Conservation (phyloP, 768 basidiomycete species). For the Leccinum rimulosum region DNA sequence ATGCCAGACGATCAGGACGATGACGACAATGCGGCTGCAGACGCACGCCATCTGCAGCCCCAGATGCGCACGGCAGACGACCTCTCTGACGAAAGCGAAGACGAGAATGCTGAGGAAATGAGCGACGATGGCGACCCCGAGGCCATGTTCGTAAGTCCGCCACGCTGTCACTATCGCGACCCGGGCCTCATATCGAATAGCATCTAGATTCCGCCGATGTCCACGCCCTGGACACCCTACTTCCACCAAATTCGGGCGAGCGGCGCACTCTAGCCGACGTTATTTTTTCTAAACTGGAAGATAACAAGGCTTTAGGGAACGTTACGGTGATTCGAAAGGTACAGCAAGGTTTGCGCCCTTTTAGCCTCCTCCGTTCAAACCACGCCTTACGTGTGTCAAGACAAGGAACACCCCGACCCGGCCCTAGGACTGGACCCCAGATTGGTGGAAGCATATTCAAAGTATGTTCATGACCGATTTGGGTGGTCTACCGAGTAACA, state of each 20-base stretch:
- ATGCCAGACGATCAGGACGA: conserved; percentile 57
- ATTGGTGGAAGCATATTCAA: conserved; percentile 90
- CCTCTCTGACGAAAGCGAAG: conserved; percentile 58
- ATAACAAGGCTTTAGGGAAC: conserved; percentile 47
- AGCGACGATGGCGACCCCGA: conserved; percentile 44
- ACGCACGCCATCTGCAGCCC: conserved; percentile 27
- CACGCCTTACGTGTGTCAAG: conserved; percentile 27
- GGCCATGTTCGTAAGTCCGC: conserved; percentile 53
- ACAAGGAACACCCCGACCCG: conserved; percentile 65
- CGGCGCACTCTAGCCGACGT: conserved; percentile 90
- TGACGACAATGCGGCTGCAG: conserved; percentile 31
- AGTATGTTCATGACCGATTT: conserved; percentile 53
- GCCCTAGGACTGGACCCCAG: conserved; percentile 87
- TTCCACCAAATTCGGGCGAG: conserved; percentile 72
- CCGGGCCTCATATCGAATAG: conserved; percentile 35
- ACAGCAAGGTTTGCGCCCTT: conserved; percentile 45
- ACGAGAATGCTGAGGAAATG: conserved; percentile 26
- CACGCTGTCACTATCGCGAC: background rate
- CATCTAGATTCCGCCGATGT: conserved; percentile 91
- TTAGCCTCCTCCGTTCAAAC: background rate
- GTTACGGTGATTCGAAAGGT: conserved; percentile 59
- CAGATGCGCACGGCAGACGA: conserved; percentile 38
- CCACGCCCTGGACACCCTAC: conserved; percentile 76
- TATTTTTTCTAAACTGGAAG: conserved; percentile 92
- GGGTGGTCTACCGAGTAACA: conserved; percentile 4